Conservation (phyloP, 345 rosid species). For the Schrenkiella parvula region DNA sequence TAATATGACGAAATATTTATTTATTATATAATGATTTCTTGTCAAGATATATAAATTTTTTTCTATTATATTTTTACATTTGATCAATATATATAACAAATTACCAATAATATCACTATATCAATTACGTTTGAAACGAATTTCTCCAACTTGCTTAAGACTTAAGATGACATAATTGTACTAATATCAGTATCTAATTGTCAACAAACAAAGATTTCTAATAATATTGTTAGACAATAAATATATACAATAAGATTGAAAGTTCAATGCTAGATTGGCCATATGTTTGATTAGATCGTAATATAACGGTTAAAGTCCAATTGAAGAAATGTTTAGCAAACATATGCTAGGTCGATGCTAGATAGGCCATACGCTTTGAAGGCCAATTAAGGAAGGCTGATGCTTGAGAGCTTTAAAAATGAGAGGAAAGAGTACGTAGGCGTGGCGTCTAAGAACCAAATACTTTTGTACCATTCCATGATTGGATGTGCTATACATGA, state of each 20-base stretch:
- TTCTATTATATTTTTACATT: not conserved
- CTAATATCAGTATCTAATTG: not conserved
- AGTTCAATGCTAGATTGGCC: not conserved
- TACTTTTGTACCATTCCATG: too few relatives aligned
- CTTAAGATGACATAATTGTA: not conserved
- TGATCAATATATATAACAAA: not conserved
- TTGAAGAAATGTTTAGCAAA: not conserved
- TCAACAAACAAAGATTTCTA: not conserved
- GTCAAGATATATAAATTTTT: not conserved
- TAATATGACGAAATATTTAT: slow-evolving; percentile 1
- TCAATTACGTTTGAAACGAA: not conserved
- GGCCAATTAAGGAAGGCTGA: slow-evolving; percentile 15
- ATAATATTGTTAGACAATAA: not conserved
- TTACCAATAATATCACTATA: not conserved
- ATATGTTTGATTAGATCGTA: not conserved
- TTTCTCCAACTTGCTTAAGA: not conserved
- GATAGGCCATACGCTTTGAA: too few relatives aligned
- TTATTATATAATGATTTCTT: not conserved
- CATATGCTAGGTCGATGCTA: too few relatives aligned
- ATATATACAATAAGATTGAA: not conserved
- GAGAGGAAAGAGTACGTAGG: too few relatives aligned
- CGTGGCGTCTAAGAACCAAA: too few relatives aligned
- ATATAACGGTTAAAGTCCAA: not conserved
- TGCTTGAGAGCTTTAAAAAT: slow-evolving; percentile 4
- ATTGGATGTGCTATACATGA: too few relatives aligned